Base-by-base conservation (phyloP, 495 filamentous ascomycete genomes). In the Halenospora varia region DNA sequence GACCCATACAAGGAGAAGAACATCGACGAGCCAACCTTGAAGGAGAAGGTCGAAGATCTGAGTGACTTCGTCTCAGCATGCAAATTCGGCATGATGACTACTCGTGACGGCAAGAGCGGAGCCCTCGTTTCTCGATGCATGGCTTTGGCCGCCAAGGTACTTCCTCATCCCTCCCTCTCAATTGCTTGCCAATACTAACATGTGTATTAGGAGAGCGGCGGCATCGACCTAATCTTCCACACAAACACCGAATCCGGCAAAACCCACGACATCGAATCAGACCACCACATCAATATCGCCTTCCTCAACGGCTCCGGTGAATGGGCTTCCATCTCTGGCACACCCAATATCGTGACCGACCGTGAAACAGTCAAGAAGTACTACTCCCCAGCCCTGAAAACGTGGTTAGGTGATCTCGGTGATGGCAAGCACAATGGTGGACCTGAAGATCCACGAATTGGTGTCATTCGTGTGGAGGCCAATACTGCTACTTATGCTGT, bases 241-340 rank as follows among this genome's bases (percentile, higher is more conserved):
- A 90, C 91, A 62, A 96, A 96, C 77, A 90, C 90, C 57, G 89
- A 94, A 69, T 92, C 89, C 35, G 88, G 89, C 71, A 96, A 97
- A 76, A 92, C 90, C 11, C 80, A 89, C 72, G 92, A 96, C 67
- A 80, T 97, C 15, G 72, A 78, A 47, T 72, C 74, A 17, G 87
- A 96, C 74, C 78, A 84, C 0, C 83, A 92, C 69, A 81, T 88
- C 69, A 96, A 96, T 76, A 81, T 96, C 68, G 83, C 84, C 50
- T 97, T 97, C 82, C 76, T 92, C 60, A 88, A 90, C 71, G 73
- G 69, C 59, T 82, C 79, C 40, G 90, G 90, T 57, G 80, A 84
- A 66, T 77, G 78, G 77, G 93, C 92, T 10, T 93, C 89, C 9
- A 77, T 96, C 65, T 86, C 87, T 52, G 92, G 92, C 51, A 78